Evolutionary conservation across 2,329 filamentous ascomycete species (phyloP).

Genomic region (Zalaria obscura): DNA sequence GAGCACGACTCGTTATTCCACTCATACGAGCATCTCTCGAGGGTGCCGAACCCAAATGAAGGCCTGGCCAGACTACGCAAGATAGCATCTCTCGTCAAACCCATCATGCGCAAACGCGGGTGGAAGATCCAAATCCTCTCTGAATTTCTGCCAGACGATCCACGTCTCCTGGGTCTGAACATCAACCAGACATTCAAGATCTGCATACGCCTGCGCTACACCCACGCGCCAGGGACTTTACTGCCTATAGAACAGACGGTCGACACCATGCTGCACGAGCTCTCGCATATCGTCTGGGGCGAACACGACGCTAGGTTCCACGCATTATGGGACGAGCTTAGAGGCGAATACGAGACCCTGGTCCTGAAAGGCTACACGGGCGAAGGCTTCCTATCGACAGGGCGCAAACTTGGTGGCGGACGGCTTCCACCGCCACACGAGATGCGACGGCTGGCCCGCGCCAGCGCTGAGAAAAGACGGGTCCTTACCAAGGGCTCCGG

Average conservation of each 20-base stretch:
- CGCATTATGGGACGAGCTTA: slow-evolving; percentile 74
- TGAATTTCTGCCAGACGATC: slow-evolving; percentile 71
- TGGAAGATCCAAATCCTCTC: slow-evolving; percentile 70
- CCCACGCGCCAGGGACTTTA: slow-evolving; percentile 62
- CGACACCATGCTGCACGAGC: slow-evolving; percentile 89
- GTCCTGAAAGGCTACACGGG: slow-evolving; percentile 75
- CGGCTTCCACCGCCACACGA: slow-evolving; percentile 55
- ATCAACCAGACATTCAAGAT: slow-evolving; percentile 65
- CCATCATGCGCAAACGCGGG: slow-evolving; percentile 75
- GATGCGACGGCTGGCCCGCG: slow-evolving; percentile 58
- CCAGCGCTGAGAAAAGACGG: slow-evolving; percentile 51
- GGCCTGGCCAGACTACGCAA: slow-evolving; percentile 54
- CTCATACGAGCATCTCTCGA: slow-evolving; percentile 34
- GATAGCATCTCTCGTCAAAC: slow-evolving; percentile 79
- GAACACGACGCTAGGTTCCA: slow-evolving; percentile 76
- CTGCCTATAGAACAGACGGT: slow-evolving; percentile 65
- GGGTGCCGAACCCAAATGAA: slow-evolving; percentile 27
- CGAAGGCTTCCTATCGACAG: slow-evolving; percentile 70
- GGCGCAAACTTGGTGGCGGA: slow-evolving; percentile 56
- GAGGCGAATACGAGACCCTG: slow-evolving; percentile 70
- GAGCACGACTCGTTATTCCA: slow-evolving; percentile 35
- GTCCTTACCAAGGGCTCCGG: slow-evolving; percentile 48
- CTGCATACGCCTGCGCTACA: slow-evolving; percentile 65
- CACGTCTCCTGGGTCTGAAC: slow-evolving; percentile 69
- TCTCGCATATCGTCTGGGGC: slow-evolving; percentile 75